Evolutionary conservation across 148 eudicot genomes (phyloP), one percentile per base, ranked within the genome.

Genomic region (Silene uniflora): DNA sequence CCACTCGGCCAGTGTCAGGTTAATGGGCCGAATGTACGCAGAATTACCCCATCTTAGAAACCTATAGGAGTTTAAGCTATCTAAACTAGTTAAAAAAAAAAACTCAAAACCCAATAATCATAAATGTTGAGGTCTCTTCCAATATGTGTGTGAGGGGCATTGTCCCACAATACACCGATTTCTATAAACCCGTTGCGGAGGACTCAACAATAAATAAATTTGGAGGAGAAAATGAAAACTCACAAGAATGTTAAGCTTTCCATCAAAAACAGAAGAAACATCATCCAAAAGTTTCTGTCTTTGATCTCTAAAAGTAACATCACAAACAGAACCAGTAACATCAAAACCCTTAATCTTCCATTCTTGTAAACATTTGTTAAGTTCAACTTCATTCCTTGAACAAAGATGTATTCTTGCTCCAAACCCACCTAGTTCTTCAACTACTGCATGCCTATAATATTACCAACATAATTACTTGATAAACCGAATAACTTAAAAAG

Each of bases 191-290:
- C n/a, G n/a, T n/a, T n/a, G n/a, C n/a, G n/a, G n/a, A n/a, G n/a
- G n/a, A n/a, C n/a, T n/a, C n/a, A n/a, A n/a, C n/a, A n/a, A n/a
- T n/a, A n/a, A n/a, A n/a, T n/a, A 70, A 60, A 46, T 17, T n/a
- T 46, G 8, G 18, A 17, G 22, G n/a, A 54, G 6, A 18, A 35
- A 19, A 39, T n/a, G 0, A 62, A 22, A 72, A 85, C 97, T 78
- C 78, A 94, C 97, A 78, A 94, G 96, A 77, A 94, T 88, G 77
- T 91, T 83, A 75, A 94, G 97, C 73, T 90, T 94, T 67, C 97
- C 97, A 76, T 62, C n/a, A 67, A 91, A 94, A 44, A 81, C 25
- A 21, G 91, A 78, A 24, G 93, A 88, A 14, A 83, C 97, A 69
- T 83, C 86, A 35, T 83, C 85, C 56, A 91, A 68, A 3, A 94